Evolutionary conservation across 768 basidiomycete species (phyloP).

Genomic region (Mycena vitilis): DNA sequence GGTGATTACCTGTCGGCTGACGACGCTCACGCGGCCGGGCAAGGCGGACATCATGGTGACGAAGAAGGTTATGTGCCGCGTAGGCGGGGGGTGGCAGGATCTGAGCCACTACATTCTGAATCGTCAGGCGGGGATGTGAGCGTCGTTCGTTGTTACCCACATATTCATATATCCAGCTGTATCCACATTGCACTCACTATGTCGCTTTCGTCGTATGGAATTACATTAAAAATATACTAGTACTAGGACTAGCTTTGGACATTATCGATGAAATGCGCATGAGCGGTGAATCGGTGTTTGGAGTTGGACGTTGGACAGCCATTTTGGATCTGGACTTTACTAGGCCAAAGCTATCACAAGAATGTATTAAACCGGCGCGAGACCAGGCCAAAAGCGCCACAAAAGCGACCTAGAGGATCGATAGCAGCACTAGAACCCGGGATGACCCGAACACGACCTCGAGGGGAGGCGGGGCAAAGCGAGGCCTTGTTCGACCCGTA

Average conservation of each 20-base stretch:
- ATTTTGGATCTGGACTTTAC: too few species aligned
- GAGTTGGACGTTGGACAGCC: too few species aligned
- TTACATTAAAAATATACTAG: slow-evolving; percentile 40
- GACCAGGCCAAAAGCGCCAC: neutral
- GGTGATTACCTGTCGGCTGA: slow-evolving; percentile 82
- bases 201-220: slow-evolving; percentile 36
- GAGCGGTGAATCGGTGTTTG: too few species aligned
- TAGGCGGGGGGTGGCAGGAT: slow-evolving; percentile 88
- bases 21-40: slow-evolving; percentile 75
- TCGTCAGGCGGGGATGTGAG: slow-evolving; percentile 75
- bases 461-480: slow-evolving; percentile 35
- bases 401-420: neutral
- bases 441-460: slow-evolving; percentile 23
- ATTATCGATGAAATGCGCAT: neutral
- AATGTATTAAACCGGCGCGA: too few species aligned
- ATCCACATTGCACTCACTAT: slow-evolving; percentile 32
- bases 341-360: too few species aligned
- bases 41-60: slow-evolving; percentile 58
- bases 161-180: slow-evolving; percentile 35
- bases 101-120: slow-evolving; percentile 80
- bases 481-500: neutral
- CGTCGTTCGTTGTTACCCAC: slow-evolving; percentile 13
- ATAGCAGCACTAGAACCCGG: neutral
- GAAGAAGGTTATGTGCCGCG: slow-evolving; percentile 93
- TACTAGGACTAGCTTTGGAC: slow-evolving; percentile 20